These are phyloP conservation scores for Ensete ventricosum DNA, from an alignment of 176 grass and related monocot species.

Conservation along the genomic window DNA sequence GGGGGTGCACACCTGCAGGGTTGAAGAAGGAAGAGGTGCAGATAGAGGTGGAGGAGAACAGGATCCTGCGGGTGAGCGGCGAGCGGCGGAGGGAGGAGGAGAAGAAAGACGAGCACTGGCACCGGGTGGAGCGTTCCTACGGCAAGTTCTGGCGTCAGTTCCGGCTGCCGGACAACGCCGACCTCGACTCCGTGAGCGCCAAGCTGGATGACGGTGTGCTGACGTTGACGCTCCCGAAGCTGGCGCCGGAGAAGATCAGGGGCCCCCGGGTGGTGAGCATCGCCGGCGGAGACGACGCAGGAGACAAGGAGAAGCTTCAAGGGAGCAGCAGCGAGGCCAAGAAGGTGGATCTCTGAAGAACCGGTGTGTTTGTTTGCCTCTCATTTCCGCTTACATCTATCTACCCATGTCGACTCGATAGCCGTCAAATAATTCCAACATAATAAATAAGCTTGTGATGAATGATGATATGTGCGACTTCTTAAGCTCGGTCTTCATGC, in stretches of 20 bases:
- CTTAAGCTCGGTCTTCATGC: no score
- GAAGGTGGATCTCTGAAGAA: constrained; percentile 53
- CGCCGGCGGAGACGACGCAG: constrained; percentile 14
- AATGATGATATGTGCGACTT: no score
- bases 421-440: no score
- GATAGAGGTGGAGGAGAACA: constrained; percentile 75
- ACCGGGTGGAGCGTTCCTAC: constrained; percentile 61
- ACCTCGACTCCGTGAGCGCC: constrained; percentile 50
- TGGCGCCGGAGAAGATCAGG: constrained; percentile 69
- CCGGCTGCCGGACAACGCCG: constrained; percentile 67
- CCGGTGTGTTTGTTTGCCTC: no score
- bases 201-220: constrained; percentile 56
- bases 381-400: no score
- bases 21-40: constrained; percentile 55
- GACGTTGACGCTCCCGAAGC: constrained; percentile 44
- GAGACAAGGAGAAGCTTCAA: constrained; percentile 26
- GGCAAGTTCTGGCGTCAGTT: constrained; percentile 93
- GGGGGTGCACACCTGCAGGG: constrained; percentile 9
- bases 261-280: constrained; percentile 59
- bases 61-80: constrained; percentile 65
- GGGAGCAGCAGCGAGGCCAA: constrained; percentile 14
- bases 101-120: constrained; percentile 57
- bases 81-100: constrained; percentile 65
- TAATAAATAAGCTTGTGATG: no score
- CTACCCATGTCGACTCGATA: no score